phyloP scores from a whole-genome alignment of 805 yeast genomes.

The Ogataea methylovora region DNA sequence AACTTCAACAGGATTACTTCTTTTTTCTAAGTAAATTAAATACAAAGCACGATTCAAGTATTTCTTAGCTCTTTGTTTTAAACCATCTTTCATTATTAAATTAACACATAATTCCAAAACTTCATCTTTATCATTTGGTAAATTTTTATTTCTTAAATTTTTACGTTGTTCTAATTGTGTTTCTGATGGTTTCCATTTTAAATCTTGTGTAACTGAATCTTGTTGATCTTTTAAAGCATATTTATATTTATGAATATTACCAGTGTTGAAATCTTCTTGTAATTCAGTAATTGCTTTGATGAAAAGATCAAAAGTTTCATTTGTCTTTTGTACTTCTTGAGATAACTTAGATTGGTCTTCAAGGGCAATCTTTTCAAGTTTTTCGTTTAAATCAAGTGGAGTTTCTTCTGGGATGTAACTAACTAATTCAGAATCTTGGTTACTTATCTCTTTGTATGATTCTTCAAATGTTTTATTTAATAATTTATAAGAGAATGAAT shows the following conservation, averaged over 20 bases:
- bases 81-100: conserved; percentile 88
- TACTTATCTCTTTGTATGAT: too few species aligned
- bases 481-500: conserved; percentile 14
- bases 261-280: conserved; percentile 18
- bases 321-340: conserved; percentile 15
- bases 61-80: conserved; percentile 72
- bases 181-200: conserved; percentile 48
- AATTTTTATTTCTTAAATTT: conserved; percentile 37
- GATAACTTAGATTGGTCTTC: conserved; percentile 18
- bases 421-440: background rate
- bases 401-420: background rate
- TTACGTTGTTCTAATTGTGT: conserved; percentile 57
- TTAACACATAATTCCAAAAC: conserved; percentile 72
- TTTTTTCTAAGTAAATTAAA: conserved; percentile 60
- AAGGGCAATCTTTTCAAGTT: background rate
- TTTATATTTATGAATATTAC: conserved; percentile 14
- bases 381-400: background rate
- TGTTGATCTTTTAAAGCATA: conserved; percentile 10
- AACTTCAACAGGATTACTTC: conserved; percentile 74
- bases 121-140: conserved; percentile 64
- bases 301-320: conserved; percentile 22
- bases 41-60: conserved; percentile 72
- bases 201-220: conserved; percentile 2
- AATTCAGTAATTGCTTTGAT: conserved; percentile 21
- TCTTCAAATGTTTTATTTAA: conserved; percentile 8